Evolutionary conservation across 1,139 yeast species (phyloP).

Genomic region (Lodderomyces pseudojiufengensis): DNA sequence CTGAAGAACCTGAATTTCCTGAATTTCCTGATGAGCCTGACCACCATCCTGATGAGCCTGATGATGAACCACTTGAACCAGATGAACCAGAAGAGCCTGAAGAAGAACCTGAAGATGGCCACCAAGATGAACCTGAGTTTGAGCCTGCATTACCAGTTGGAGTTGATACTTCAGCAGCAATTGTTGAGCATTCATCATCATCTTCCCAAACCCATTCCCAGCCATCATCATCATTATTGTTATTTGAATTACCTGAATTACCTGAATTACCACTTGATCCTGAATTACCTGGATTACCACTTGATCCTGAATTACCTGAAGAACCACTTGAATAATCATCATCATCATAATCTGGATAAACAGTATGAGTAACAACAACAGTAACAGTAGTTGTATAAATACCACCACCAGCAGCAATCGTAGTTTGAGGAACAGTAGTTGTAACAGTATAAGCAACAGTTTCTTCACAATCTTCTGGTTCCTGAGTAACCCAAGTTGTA

Average conservation of each 20-base stretch:
- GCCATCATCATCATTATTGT: constrained; percentile 11
- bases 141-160: constrained; percentile 6
- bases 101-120: constrained; percentile 6
- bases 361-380: constrained; percentile 12
- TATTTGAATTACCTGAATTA: no score
- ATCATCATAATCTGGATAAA: constrained; percentile 10
- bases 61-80: constrained; percentile 9
- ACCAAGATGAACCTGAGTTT: constrained; percentile 1
- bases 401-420: constrained; percentile 11
- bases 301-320: neutral
- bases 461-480: constrained; percentile 9
- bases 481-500: constrained; percentile 11
- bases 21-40: constrained; percentile 10
- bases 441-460: constrained; percentile 11
- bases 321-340: constrained; percentile 7
- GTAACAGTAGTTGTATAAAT: constrained; percentile 13
- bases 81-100: constrained; percentile 6
- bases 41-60: constrained; percentile 7
- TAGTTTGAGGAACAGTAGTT: constrained; percentile 11
- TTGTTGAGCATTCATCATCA: constrained; percentile 11
- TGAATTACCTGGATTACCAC: neutral
- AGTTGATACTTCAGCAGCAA: constrained; percentile 7
- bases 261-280: constrained; percentile 1
- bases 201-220: constrained; percentile 15
- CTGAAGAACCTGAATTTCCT: constrained; percentile 10